Conservation (phyloP, 228 moss, liverwort and hornwort genomes). For the Sphagnum magellanicum region DNA sequence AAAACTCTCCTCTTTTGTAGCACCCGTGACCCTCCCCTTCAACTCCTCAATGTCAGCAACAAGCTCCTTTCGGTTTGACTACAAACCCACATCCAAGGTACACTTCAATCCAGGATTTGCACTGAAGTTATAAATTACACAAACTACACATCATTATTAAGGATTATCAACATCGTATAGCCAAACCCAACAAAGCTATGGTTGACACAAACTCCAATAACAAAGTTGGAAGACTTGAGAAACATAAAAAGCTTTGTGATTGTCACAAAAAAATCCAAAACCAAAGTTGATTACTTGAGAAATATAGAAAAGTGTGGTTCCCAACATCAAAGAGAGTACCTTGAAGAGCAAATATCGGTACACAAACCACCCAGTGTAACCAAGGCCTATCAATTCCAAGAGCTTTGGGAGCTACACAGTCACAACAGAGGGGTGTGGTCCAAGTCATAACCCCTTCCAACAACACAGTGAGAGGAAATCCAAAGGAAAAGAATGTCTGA, state of each 20-base stretch:
- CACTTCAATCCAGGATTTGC: neutral
- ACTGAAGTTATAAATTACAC: neutral
- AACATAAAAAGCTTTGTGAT: too few species aligned
- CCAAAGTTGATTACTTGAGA: too few species aligned
- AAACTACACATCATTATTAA: neutral
- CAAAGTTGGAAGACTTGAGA: too few species aligned
- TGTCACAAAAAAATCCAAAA: too few species aligned
- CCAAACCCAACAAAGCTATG: too few species aligned
- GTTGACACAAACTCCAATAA: too few species aligned
- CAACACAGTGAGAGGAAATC: too few species aligned
- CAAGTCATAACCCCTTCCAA: too few species aligned
- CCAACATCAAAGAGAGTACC: neutral
- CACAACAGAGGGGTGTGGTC: too few species aligned
- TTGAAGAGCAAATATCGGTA: constrained; percentile 75
- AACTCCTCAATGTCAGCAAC: constrained; percentile 47
- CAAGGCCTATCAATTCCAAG: constrained; percentile 58
- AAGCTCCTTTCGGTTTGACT: constrained; percentile 55
- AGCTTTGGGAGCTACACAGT: constrained; percentile 37
- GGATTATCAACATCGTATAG: too few species aligned
- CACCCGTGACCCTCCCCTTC: constrained; percentile 60
- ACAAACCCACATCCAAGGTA: neutral
- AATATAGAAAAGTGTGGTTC: too few species aligned
- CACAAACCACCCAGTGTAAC: constrained; percentile 70
- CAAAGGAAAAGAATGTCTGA: too few species aligned
- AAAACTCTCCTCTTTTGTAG: neutral